Percentiles rank a stretch among this genome's conserved stretches.
These are phyloP conservation scores for Magnusiomyces clavatus DNA, from an alignment of 1,139 yeast species.

Conservation along the genomic window DNA sequence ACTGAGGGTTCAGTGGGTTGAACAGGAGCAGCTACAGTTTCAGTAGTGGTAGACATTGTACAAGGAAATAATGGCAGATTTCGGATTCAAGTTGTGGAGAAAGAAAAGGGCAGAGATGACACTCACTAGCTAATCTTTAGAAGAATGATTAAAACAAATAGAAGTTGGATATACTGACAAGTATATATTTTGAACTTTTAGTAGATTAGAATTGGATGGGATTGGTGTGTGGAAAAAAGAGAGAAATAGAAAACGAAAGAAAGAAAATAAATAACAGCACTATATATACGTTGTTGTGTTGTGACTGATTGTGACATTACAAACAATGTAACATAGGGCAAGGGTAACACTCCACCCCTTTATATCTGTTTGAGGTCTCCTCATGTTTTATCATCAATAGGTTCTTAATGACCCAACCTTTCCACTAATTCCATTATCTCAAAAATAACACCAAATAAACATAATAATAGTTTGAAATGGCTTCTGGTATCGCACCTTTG, in stretches of 20 bases:
- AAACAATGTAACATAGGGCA: too few species aligned
- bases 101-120: slow-evolving; percentile 1
- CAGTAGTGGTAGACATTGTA: slow-evolving; percentile 4
- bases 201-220: slow-evolving; percentile 1
- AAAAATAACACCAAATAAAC: neutral
- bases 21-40: neutral
- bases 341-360: too few species aligned
- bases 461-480: too few species aligned
- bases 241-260: neutral
- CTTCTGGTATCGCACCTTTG: neutral
- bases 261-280: neutral
- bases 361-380: neutral
- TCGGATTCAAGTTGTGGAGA: neutral
- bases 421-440: neutral
- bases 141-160: neutral
- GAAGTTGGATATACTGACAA: neutral
- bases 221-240: neutral
- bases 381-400: neutral
- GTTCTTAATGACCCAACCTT: neutral
- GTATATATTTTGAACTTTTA: neutral
- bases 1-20: neutral
- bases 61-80: neutral
- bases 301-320: too few species aligned
- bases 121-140: slow-evolving; percentile 4
- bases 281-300: too few species aligned